phyloP scores from a whole-genome alignment of 2,329 filamentous ascomycete genomes.

The Colletotrichum filicis region DNA sequence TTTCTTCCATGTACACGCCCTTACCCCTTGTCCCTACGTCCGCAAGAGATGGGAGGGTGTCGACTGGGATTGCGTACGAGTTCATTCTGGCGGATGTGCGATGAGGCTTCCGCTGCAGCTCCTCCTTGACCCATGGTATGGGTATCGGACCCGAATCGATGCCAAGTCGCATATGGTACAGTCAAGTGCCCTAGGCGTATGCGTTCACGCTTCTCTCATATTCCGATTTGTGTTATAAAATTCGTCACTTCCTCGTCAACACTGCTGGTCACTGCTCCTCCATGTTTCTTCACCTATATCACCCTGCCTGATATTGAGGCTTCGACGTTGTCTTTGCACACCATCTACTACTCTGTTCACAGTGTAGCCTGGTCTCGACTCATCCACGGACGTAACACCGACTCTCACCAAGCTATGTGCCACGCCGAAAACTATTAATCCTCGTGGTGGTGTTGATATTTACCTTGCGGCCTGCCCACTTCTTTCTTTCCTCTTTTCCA shows the following conservation, averaged over 20 bases:
- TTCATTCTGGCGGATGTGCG: conserved; percentile 28
- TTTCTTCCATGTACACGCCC: conserved; percentile 11
- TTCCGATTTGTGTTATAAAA: conserved; percentile 30
- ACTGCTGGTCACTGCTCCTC: neutral
- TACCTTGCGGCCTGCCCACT: neutral
- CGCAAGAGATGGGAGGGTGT: conserved; percentile 31
- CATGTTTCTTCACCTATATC: conserved; percentile 4
- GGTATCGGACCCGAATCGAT: conserved; percentile 32
- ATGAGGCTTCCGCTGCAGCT: conserved; percentile 31
- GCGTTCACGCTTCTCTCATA: conserved; percentile 13
- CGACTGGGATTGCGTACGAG: conserved; percentile 22
- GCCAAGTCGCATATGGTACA: conserved; percentile 22
- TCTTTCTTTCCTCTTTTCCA: neutral
- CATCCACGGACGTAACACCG: neutral
- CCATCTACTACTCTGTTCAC: neutral
- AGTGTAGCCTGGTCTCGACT: neutral
- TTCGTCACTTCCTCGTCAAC: conserved; percentile 21
- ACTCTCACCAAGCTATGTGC: conserved; percentile 18
- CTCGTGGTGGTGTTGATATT: conserved; percentile 18
- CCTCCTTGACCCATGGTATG: conserved; percentile 25
- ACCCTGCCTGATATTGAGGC: neutral
- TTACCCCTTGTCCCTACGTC: conserved; percentile 28
- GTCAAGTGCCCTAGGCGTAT: conserved; percentile 2
- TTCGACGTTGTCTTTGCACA: neutral
- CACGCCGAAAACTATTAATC: neutral